Evolutionary conservation across 805 yeast genomes (phyloP).

Genomic region (Zygosaccharomyces gambellarensis): DNA sequence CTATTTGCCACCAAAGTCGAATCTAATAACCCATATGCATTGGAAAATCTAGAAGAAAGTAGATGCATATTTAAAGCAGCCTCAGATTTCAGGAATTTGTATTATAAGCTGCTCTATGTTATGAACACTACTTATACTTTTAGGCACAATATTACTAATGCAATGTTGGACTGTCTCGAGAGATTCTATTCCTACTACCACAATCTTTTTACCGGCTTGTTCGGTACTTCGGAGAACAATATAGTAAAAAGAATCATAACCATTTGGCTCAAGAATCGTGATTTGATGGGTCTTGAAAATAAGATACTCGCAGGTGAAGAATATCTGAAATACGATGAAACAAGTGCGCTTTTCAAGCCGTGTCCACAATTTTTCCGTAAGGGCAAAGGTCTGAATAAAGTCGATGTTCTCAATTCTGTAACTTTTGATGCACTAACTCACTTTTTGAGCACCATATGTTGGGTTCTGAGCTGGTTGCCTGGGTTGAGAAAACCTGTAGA

Average conservation of each 20-base stretch:
- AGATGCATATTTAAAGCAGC: slow-evolving; percentile 32
- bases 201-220: slow-evolving; percentile 30
- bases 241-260: slow-evolving; percentile 25
- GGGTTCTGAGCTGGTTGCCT: slow-evolving; percentile 62
- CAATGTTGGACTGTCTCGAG: slow-evolving; percentile 36
- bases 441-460: slow-evolving; percentile 48
- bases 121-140: slow-evolving; percentile 39
- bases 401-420: slow-evolving; percentile 51
- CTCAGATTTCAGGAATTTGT: slow-evolving; percentile 26
- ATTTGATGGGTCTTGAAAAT: slow-evolving; percentile 32
- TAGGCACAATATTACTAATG: slow-evolving; percentile 48
- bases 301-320: slow-evolving; percentile 27
- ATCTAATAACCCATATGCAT: slow-evolving; percentile 36
- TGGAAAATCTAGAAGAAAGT: slow-evolving; percentile 33
- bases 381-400: slow-evolving; percentile 35
- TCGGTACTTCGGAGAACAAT: slow-evolving; percentile 22
- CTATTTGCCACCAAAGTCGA: slow-evolving; percentile 48
- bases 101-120: slow-evolving; percentile 26
- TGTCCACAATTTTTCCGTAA: slow-evolving; percentile 32
- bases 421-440: slow-evolving; percentile 49
- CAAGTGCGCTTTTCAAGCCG: slow-evolving; percentile 24
- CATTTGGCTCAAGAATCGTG: slow-evolving; percentile 37
- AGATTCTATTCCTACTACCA: slow-evolving; percentile 37
- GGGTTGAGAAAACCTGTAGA: slow-evolving; percentile 41
- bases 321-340: slow-evolving; percentile 23